Evolutionary conservation across 1,139 yeast genomes (phyloP), one percentile per base, ranked within the genome.

Genomic region (Taphrina communis): DNA sequence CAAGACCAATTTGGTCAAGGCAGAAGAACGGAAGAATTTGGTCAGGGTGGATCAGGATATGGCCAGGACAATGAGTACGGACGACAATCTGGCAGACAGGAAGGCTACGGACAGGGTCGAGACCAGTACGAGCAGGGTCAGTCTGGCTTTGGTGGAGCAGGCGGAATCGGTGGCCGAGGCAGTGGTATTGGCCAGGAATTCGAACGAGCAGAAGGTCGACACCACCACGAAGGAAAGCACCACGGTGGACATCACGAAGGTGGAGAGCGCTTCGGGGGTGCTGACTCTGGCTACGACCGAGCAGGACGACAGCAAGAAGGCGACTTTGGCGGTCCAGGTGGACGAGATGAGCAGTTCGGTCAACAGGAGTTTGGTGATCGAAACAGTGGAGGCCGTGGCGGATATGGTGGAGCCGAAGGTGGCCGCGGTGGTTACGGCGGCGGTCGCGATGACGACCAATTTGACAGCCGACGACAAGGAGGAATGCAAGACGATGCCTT

Each of bases 221-320:
- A 25, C 42, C 42, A 53, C 11, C 62, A 58, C 31, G 53, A 44
- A 25, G 52, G 52, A 14, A 42, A 58, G 52, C 51, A 58, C 25
- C 62, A 58, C 52, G 62, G 46, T 11, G 62, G 53, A 14, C 52
- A 17, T 9, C 62, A 44, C 36, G 60, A 41, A 39, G 62, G 38
- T 14, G 62, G 58, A 36, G 58, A 53, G 44, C 58, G 42, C 12
- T 53, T 36, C 17, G 58, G 58, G 2, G 58, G 58, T 11, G 58
- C 35, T 6, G 6, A 35, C 11, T 31, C 58, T 17, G 58, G 35
- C 2, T 53, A 53, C 17, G 58, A 17, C 6, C 58, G 17, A 35
- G n/a, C 19, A 1, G 58, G 53, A 7, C 53, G 53, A 50, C 53
- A 35, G 6, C 53, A 25, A 21, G 36, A 21, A 21, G 36, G n/a